phyloP scores from a whole-genome alignment of 768 basidiomycete species.

The Dioszegia aurantiaca region DNA sequence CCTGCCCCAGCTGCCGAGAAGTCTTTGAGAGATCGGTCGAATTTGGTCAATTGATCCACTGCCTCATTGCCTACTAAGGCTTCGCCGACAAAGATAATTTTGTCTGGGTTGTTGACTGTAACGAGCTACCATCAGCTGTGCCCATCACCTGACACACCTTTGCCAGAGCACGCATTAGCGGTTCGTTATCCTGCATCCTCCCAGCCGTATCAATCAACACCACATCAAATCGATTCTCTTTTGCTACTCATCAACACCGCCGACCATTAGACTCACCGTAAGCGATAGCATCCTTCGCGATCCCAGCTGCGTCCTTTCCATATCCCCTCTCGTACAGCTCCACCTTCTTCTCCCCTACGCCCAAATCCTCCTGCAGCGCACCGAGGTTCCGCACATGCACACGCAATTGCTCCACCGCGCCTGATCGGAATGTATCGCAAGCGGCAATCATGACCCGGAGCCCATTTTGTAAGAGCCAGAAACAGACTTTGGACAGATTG shows the following conservation, averaged over 20 bases:
- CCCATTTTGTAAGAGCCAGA: slow-evolving; percentile 97
- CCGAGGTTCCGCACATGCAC: slow-evolving; percentile 94
- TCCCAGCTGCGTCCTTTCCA: slow-evolving; percentile 98
- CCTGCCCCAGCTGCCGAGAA: slow-evolving; percentile 76
- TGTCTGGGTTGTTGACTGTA: slow-evolving; percentile 89
- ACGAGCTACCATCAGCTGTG: slow-evolving; percentile 63
- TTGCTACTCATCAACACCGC: slow-evolving; percentile 57
- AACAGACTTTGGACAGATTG: slow-evolving; percentile 95
- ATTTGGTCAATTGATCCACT: slow-evolving; percentile 94
- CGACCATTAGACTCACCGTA: slow-evolving; percentile 62
- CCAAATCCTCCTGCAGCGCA: slow-evolving; percentile 64
- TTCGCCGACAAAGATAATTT: slow-evolving; percentile 96
- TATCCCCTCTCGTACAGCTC: slow-evolving; percentile 96
- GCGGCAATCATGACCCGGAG: slow-evolving; percentile 92
- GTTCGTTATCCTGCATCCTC: slow-evolving; percentile 99
- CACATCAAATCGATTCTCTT: slow-evolving; percentile 88
- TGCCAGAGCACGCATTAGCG: slow-evolving; percentile 95
- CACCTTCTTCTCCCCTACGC: slow-evolving; percentile 59
- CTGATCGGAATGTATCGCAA: slow-evolving; percentile 93
- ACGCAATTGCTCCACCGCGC: slow-evolving; percentile 94
- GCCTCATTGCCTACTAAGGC: slow-evolving; percentile 98
- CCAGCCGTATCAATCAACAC: slow-evolving; percentile 98
- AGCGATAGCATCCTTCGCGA: slow-evolving; percentile 88
- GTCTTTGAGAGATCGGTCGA: slow-evolving; percentile 87
- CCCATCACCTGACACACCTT: slow-evolving; percentile 60